These are phyloP conservation scores for Phoenix roebelenii DNA, from an alignment of 176 grass and related monocot species.

Conservation along the genomic window DNA sequence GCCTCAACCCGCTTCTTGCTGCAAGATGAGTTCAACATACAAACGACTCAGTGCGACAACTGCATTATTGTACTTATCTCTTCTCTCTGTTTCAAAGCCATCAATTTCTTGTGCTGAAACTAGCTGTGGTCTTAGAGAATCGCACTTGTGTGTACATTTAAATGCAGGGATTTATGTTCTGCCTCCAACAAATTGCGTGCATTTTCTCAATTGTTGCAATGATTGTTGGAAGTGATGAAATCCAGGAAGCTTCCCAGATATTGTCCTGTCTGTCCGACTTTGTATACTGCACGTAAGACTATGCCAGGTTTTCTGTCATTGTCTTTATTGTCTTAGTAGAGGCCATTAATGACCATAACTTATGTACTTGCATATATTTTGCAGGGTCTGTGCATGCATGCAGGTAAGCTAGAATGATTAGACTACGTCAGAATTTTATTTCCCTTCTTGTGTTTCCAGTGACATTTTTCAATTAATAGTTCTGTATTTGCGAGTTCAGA, in stretches of 20 bases:
- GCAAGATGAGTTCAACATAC: slow-evolving; percentile 99
- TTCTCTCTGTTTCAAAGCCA: not conserved
- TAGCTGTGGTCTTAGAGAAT: slow-evolving; percentile 1
- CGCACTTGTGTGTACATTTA: slow-evolving; percentile 6
- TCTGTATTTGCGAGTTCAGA: slow-evolving; percentile 33
- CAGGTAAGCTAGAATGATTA: slow-evolving; percentile 37
- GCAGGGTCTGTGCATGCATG: slow-evolving; percentile 98
- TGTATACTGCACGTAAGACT: slow-evolving; percentile 87
- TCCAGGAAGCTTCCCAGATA: slow-evolving; percentile 89
- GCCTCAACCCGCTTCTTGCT: slow-evolving; percentile 94
- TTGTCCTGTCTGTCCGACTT: slow-evolving; percentile 74
- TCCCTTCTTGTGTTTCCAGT: not conserved
- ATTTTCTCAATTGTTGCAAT: slow-evolving; percentile 89
- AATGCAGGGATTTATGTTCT: slow-evolving; percentile 91
- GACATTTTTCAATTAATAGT: slow-evolving; percentile 4
- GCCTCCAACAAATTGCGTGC: slow-evolving; percentile 92
- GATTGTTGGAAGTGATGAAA: slow-evolving; percentile 75
- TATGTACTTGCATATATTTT: slow-evolving; percentile 12
- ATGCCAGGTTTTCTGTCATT: not conserved
- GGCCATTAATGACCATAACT: not conserved
- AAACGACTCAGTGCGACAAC: slow-evolving; percentile 96
- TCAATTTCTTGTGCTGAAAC: not conserved
- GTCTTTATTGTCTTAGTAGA: slow-evolving; percentile 4
- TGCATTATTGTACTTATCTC: slow-evolving; percentile 75
- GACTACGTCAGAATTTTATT: not conserved